Conservation (phyloP, 2,329 filamentous ascomycete genomes). For the Paecilomyces formosus region DNA sequence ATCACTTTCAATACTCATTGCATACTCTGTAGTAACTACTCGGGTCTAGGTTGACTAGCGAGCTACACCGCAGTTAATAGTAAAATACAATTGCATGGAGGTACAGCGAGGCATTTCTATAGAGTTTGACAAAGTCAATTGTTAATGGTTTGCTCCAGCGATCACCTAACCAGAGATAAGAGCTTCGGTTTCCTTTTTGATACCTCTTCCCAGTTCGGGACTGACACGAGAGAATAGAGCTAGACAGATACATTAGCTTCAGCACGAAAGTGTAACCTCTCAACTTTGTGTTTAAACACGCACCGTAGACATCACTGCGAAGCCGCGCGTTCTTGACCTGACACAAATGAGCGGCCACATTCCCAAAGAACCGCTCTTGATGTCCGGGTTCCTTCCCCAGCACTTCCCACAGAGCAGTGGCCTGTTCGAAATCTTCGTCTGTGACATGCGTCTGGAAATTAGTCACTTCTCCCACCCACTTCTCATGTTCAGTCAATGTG, state of each 20-base stretch:
- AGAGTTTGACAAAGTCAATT: background rate
- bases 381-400: constrained; percentile 23
- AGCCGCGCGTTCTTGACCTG: constrained; percentile 14
- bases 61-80: no score
- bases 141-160: background rate
- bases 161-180: background rate
- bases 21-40: no score
- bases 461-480: constrained; percentile 19
- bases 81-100: no score
- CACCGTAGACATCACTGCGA: constrained; percentile 21
- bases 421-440: constrained; percentile 24
- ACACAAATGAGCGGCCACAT: constrained; percentile 16
- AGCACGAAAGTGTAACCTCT: background rate
- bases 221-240: background rate
- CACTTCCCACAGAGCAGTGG: constrained; percentile 22
- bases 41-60: no score
- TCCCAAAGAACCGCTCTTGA: constrained; percentile 23
- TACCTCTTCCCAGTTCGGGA: background rate
- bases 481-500: constrained; percentile 17
- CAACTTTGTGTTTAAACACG: constrained; percentile 2
- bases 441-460: constrained; percentile 14
- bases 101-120: no score
- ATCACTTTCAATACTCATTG: no score
- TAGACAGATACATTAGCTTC: background rate
- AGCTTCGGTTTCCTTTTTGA: background rate